Base-by-base conservation (phyloP, 805 yeast species). In the Yarrowia alimentaria region DNA sequence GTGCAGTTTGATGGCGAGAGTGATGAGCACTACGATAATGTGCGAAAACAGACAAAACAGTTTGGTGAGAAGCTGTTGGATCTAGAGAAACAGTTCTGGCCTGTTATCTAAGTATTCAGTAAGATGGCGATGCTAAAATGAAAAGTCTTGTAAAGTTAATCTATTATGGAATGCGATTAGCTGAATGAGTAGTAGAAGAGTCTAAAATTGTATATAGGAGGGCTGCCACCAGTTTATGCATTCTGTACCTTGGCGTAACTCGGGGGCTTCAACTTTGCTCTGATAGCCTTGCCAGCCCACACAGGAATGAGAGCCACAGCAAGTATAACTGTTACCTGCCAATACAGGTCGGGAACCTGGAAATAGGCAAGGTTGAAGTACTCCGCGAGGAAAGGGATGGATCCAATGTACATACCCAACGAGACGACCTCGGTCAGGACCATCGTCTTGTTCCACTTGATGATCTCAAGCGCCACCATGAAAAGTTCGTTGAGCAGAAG, bases 181-280 rank as follows among this genome's bases (percentile, higher is more conserved):
- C n/a, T n/a, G n/a, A n/a, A n/a, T n/a, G n/a, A n/a, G n/a, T n/a
- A n/a, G n/a, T n/a, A n/a, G n/a, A n/a, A n/a, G n/a, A n/a, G n/a
- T n/a, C n/a, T n/a, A n/a, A n/a, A n/a, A n/a, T n/a, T n/a, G n/a
- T n/a, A n/a, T n/a, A n/a, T n/a, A n/a, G n/a, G n/a, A n/a, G n/a
- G n/a, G n/a, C n/a, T n/a, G n/a, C n/a, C n/a, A n/a, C n/a, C n/a
- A n/a, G n/a, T n/a, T 16, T 24, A 81, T 51, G 77, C 82, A 55
- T 85, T 93, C 65, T 90, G 98, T 32, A 93, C 98, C 66, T 93
- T 93, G 7, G 97, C 97, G 65, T 93, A 93, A 62, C 87, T 88
- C 24, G 99, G 99, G 3, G 99, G 98, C 58, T 89, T 79, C 52
- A 93, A 66, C 55, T 73, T 80, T 56, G 95, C 76, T 61, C 83